Percentiles rank a stretch among this genome's conserved stretches.
These are phyloP conservation scores for Geopyxis carbonaria DNA, from an alignment of 495 filamentous ascomycete genomes.

Conservation along the genomic window DNA sequence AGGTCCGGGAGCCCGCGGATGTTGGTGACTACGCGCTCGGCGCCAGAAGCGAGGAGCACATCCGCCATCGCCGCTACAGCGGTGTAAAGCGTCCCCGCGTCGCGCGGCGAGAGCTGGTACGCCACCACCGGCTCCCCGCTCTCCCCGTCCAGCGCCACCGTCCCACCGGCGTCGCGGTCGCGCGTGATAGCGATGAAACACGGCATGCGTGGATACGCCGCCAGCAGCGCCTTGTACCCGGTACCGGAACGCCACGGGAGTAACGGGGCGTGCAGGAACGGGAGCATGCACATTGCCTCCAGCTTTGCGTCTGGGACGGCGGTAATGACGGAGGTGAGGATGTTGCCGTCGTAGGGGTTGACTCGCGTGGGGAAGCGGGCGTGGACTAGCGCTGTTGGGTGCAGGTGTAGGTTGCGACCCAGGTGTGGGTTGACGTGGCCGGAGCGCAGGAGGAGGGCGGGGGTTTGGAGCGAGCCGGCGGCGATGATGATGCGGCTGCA, in stretches of 20 bases:
- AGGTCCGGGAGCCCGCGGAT: too few species aligned
- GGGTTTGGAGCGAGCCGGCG: constrained; percentile 54
- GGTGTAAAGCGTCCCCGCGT: too few species aligned
- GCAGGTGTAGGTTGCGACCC: constrained; percentile 63
- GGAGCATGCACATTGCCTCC: constrained; percentile 47
- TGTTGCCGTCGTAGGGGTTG: too few species aligned
- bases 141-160: too few species aligned
- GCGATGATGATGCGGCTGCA: constrained; percentile 49
- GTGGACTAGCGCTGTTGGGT: constrained; percentile 47
- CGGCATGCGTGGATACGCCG: constrained; percentile 39
- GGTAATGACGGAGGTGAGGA: constrained; percentile 58
- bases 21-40: too few species aligned
- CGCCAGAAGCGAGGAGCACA: too few species aligned
- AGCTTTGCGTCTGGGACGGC: constrained; percentile 72
- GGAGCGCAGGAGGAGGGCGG: constrained; percentile 60
- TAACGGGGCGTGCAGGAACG: constrained; percentile 1
- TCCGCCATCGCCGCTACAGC: too few species aligned
- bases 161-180: too few species aligned
- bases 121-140: too few species aligned
- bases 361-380: constrained; percentile 52
- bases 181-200: constrained; percentile 53
- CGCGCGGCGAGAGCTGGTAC: too few species aligned
- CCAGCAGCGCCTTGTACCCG: constrained; percentile 45
- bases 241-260: constrained; percentile 5
- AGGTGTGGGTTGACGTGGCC: constrained; percentile 68